Percentiles rank a stretch among this genome's conserved stretches.
Evolutionary conservation across 441 rosid species (phyloP).

Genomic region (Geranium incanum): DNA sequence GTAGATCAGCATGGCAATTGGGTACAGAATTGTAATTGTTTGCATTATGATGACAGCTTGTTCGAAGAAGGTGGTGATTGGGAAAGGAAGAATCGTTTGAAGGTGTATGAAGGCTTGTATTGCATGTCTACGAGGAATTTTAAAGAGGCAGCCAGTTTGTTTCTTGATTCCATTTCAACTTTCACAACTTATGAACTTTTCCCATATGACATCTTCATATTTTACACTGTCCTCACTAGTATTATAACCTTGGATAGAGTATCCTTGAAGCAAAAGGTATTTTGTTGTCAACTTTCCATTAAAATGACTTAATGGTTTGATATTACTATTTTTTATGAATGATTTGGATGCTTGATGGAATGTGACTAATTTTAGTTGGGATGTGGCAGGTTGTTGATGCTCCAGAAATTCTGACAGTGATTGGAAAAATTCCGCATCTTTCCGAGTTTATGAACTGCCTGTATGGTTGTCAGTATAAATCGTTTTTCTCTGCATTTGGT

Average conservation of each 20-base stretch:
- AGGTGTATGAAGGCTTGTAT: slow-evolving; percentile 92
- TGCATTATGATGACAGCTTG: slow-evolving; percentile 43
- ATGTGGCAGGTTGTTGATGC: slow-evolving; percentile 88
- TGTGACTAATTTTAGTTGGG: slow-evolving; percentile 13
- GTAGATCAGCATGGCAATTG: neutral
- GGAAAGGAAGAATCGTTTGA: slow-evolving; percentile 96
- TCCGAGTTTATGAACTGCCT: slow-evolving; percentile 87
- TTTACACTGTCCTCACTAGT: slow-evolving; percentile 92
- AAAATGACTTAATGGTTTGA: slow-evolving; percentile 5
- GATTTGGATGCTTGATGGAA: neutral
- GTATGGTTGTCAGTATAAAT: slow-evolving; percentile 86
- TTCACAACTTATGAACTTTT: slow-evolving; percentile 98
- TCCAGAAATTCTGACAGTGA: slow-evolving; percentile 98
- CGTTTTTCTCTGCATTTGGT: slow-evolving; percentile 91
- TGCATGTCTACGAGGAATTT: slow-evolving; percentile 91
- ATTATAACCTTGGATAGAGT: slow-evolving; percentile 94
- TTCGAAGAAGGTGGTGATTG: slow-evolving; percentile 99
- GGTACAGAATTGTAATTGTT: slow-evolving; percentile 10
- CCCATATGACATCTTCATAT: slow-evolving; percentile 88
- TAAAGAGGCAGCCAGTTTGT: slow-evolving; percentile 77
- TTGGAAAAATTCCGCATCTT: slow-evolving; percentile 78
- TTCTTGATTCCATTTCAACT: slow-evolving; percentile 94
- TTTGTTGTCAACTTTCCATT: neutral
- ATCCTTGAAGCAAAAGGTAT: slow-evolving; percentile 91
- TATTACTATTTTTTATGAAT: neutral